Conservation (phyloP, 495 filamentous ascomycete genomes). For the Aspergillus mulundensis region DNA sequence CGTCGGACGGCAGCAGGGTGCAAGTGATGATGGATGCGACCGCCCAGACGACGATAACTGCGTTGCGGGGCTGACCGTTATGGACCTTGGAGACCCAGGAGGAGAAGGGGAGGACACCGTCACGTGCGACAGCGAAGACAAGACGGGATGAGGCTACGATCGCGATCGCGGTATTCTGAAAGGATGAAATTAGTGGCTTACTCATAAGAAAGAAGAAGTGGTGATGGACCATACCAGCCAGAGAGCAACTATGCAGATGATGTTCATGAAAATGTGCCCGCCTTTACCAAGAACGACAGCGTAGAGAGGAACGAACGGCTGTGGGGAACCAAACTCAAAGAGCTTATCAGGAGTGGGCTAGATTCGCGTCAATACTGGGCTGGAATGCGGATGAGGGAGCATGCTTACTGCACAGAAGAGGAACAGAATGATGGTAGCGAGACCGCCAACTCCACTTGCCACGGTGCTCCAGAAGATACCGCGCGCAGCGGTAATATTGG, state of each 20-base stretch:
- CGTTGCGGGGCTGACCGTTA: slow-evolving; percentile 49
- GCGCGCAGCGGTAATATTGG: slow-evolving; percentile 48
- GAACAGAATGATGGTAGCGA: slow-evolving; percentile 51
- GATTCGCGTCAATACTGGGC: neutral
- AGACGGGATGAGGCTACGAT: slow-evolving; percentile 53
- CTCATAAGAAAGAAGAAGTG: too few species aligned
- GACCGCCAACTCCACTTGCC: slow-evolving; percentile 46
- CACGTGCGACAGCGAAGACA: slow-evolving; percentile 53
- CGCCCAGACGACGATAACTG: slow-evolving; percentile 50
- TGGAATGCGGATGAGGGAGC: neutral
- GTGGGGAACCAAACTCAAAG: slow-evolving; percentile 45
- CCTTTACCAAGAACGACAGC: slow-evolving; percentile 48
- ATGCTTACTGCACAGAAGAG: slow-evolving; percentile 50
- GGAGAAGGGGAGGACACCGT: slow-evolving; percentile 54
- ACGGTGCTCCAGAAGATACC: slow-evolving; percentile 56
- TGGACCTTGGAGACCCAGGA: slow-evolving; percentile 51
- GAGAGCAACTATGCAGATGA: slow-evolving; percentile 47
- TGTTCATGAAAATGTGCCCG: slow-evolving; percentile 53
- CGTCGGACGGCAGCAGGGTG: slow-evolving; percentile 49
- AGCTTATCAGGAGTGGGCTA: slow-evolving; percentile 37
- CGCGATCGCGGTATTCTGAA: slow-evolving; percentile 54
- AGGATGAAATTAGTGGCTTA: too few species aligned
- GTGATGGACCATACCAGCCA: slow-evolving; percentile 46
- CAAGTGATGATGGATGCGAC: slow-evolving; percentile 48
- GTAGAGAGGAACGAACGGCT: slow-evolving; percentile 53